Evolutionary conservation across 306 rosid genomes (phyloP).

Genomic region (Cajanus cajan): DNA sequence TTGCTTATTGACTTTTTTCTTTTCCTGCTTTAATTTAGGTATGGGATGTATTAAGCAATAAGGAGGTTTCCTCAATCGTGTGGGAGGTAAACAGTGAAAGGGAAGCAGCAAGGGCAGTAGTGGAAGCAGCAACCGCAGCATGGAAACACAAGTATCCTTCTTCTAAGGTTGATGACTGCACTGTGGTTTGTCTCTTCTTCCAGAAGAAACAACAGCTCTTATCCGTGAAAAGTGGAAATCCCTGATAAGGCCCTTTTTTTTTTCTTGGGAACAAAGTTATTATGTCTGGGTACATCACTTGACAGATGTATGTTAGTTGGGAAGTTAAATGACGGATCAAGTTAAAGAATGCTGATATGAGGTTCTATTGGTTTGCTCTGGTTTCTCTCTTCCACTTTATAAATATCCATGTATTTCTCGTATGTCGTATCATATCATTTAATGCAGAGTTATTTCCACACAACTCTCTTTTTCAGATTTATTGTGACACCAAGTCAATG

Average conservation of each 20-base stretch:
- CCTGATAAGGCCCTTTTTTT: neutral
- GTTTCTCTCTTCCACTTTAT: neutral
- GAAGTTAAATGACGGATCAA: neutral
- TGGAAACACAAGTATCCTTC: conserved; percentile 50
- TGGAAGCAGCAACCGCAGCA: conserved; percentile 44
- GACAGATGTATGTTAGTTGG: neutral
- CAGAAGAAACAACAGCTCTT: neutral
- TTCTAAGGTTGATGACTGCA: conserved; percentile 51
- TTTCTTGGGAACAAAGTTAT: neutral
- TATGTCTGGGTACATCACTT: neutral
- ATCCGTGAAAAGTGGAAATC: neutral
- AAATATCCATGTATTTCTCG: neutral
- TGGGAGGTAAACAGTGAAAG: conserved; percentile 44
- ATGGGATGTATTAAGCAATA: conserved; percentile 67
- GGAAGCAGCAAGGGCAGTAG: conserved; percentile 49
- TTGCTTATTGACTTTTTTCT: neutral
- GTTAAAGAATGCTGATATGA: neutral
- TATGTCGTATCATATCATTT: neutral
- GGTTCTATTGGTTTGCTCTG: neutral
- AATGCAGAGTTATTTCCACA: neutral
- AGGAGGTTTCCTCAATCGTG: conserved; percentile 47
- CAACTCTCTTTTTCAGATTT: neutral
- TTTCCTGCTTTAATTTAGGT: conserved; percentile 33
- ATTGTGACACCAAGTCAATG: neutral
- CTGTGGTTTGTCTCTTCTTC: conserved; percentile 50